Evolutionary conservation across 2,329 filamentous ascomycete species (phyloP).

Genomic region (Malbranchea cinnamomea): DNA sequence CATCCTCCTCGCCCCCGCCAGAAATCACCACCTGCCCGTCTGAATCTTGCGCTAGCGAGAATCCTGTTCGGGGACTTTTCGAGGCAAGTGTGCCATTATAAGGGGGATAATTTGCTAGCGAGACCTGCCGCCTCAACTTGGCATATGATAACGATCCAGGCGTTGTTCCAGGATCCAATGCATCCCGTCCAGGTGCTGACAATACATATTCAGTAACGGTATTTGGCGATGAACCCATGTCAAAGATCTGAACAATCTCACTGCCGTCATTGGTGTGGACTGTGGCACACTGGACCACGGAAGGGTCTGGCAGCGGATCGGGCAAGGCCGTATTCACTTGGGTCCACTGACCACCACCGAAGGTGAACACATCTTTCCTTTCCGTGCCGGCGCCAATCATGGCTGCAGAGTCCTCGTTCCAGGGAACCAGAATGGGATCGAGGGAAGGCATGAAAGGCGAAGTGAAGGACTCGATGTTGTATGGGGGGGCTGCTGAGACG

Average conservation of each 20-base stretch:
- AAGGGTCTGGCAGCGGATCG: conserved; percentile 43
- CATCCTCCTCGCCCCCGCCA: conserved; percentile 54
- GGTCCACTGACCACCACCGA: conserved; percentile 57
- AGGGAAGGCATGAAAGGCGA: conserved; percentile 46
- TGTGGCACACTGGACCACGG: conserved; percentile 46
- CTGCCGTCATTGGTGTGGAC: conserved; percentile 61
- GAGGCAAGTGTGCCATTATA: conserved; percentile 69
- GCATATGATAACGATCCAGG: conserved; percentile 25
- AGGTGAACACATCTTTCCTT: conserved; percentile 59
- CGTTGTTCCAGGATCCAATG: conserved; percentile 34
- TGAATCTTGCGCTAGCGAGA: conserved; percentile 53
- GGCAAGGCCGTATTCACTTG: conserved; percentile 50
- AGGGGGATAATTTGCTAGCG: conserved; percentile 51
- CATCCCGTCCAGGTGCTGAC: conserved; percentile 41
- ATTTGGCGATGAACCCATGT: conserved; percentile 61
- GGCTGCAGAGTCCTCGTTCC: conserved; percentile 54
- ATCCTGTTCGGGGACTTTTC: conserved; percentile 47
- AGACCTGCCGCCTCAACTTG: conserved; percentile 40
- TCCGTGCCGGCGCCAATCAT: conserved; percentile 57
- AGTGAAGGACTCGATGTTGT: conserved; percentile 43
- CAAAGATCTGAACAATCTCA: conserved; percentile 64
- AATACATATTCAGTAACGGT: conserved; percentile 55
- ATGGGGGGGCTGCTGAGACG: conserved; percentile 51
- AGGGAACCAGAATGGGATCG: conserved; percentile 58
- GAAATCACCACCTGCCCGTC: conserved; percentile 58